Evolutionary conservation across 495 filamentous ascomycete species (phyloP).

Genomic region (Penicillium desertorum): DNA sequence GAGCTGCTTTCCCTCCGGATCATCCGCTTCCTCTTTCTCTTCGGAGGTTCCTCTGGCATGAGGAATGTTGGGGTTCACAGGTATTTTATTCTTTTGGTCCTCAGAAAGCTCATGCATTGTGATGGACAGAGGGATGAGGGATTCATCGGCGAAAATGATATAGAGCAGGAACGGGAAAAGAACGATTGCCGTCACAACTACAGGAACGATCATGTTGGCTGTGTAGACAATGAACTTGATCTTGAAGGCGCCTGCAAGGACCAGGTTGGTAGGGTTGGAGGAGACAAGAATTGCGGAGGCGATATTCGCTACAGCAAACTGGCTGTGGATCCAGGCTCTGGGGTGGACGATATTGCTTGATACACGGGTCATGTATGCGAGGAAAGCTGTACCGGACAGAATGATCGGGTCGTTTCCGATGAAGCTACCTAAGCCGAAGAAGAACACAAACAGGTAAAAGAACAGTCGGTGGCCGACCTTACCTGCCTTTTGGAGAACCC

Average conservation of each 20-base stretch:
- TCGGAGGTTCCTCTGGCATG: slow-evolving; percentile 55
- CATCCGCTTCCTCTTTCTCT: slow-evolving; percentile 48
- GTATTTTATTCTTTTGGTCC: slow-evolving; percentile 49
- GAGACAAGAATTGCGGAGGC: slow-evolving; percentile 68
- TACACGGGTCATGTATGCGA: slow-evolving; percentile 69
- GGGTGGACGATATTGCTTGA: slow-evolving; percentile 66
- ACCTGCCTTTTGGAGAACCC: slow-evolving; percentile 64
- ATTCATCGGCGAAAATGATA: slow-evolving; percentile 59
- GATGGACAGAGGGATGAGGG: slow-evolving; percentile 61
- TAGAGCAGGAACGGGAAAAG: slow-evolving; percentile 64
- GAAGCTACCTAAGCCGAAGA: slow-evolving; percentile 62
- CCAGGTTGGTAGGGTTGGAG: slow-evolving; percentile 70
- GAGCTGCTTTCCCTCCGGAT: slow-evolving; percentile 42
- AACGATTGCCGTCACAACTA: slow-evolving; percentile 59
- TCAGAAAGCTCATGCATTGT: slow-evolving; percentile 61
- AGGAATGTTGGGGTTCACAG: slow-evolving; percentile 68
- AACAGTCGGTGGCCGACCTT: slow-evolving; percentile 59
- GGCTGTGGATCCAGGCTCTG: slow-evolving; percentile 66
- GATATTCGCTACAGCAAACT: slow-evolving; percentile 67
- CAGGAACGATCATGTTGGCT: slow-evolving; percentile 67
- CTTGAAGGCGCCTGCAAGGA: slow-evolving; percentile 65
- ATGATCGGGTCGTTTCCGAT: slow-evolving; percentile 73
- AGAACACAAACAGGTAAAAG: slow-evolving; percentile 68
- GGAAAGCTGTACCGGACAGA: slow-evolving; percentile 65
- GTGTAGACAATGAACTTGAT: slow-evolving; percentile 68